Evolutionary conservation across 2,329 filamentous ascomycete species (phyloP).

Genomic region (Ustulina deusta): DNA sequence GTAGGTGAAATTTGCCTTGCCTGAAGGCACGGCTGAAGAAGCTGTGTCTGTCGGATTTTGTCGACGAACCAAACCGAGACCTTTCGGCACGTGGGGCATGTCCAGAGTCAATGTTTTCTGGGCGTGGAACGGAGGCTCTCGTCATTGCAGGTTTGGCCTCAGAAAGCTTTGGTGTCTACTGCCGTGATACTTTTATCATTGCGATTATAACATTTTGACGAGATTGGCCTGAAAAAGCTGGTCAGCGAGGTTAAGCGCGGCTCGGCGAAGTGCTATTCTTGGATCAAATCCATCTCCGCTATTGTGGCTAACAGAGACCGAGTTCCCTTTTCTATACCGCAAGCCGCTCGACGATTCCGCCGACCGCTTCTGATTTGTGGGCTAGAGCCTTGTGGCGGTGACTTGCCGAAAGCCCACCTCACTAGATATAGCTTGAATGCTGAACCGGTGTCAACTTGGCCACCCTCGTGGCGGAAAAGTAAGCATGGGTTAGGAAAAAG

Average conservation of each 20-base stretch:
- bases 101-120: not conserved
- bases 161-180: no score
- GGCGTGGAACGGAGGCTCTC: slow-evolving; percentile 6
- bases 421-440: not conserved
- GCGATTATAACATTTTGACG: no score
- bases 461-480: not conserved
- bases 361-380: slow-evolving; percentile 2
- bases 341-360: slow-evolving; percentile 3
- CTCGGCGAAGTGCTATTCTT: slow-evolving; percentile 31
- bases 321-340: slow-evolving; percentile 5
- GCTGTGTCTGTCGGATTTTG: not conserved
- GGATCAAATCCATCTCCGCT: slow-evolving; percentile 26
- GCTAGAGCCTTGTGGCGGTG: slow-evolving; percentile 24
- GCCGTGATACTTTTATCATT: no score
- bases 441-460: not conserved
- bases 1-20: slow-evolving; percentile 14
- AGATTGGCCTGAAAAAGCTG: not conserved
- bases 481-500: slow-evolving; percentile 3
- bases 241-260: not conserved
- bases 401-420: slow-evolving; percentile 26
- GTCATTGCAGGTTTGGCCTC: slow-evolving; percentile 1
- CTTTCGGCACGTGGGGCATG: slow-evolving; percentile 32
- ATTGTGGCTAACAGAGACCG: slow-evolving; percentile 27
- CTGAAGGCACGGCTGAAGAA: slow-evolving; percentile 29
- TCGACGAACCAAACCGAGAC: slow-evolving; percentile 24